phyloP scores from a whole-genome alignment of 257 asterid genomes.

The Catharanthus roseus region DNA sequence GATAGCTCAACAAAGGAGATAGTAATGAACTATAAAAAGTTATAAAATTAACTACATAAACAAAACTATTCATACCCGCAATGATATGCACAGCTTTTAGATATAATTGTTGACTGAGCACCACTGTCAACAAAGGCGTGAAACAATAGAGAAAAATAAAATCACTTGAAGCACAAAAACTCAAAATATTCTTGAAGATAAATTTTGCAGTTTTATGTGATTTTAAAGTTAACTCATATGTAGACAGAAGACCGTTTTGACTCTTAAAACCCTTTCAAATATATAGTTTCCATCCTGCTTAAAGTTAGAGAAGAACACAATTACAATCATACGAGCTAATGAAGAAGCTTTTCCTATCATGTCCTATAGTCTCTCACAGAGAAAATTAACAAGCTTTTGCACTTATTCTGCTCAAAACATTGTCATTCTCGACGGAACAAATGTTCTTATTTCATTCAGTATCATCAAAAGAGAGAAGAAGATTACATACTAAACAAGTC shows the following conservation, averaged over 20 bases:
- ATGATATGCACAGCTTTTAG: conserved; percentile 96
- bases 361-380: too few relatives aligned
- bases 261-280: background rate
- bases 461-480: too few relatives aligned
- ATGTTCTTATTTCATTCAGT: too few relatives aligned
- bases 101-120: conserved; percentile 97
- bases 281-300: background rate
- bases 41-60: background rate
- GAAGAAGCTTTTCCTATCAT: too few relatives aligned
- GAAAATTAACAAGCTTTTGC: too few relatives aligned
- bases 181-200: background rate
- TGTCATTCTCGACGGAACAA: too few relatives aligned
- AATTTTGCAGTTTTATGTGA: background rate
- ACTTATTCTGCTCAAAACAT: too few relatives aligned
- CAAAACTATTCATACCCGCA: conserved; percentile 54
- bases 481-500: too few relatives aligned
- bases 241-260: background rate
- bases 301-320: background rate
- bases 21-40: background rate
- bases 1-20: conserved; percentile 5
- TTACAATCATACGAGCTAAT: background rate
- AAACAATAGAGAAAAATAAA: conserved; percentile 15
- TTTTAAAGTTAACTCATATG: background rate
- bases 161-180: background rate
- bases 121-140: conserved; percentile 99